Evolutionary conservation across 345 rosid genomes (phyloP).

Genomic region (Jatropha curcas): DNA sequence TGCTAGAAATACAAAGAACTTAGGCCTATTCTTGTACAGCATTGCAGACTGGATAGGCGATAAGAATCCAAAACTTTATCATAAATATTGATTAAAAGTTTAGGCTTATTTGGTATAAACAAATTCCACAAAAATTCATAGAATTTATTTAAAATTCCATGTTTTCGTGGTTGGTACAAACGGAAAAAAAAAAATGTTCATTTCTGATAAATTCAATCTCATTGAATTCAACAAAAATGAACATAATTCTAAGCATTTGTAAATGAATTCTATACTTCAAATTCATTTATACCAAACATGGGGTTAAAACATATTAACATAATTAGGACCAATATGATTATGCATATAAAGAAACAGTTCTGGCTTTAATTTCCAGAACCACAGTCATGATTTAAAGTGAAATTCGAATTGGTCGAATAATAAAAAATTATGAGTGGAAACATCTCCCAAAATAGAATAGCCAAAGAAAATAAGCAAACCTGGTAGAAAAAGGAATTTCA

Average conservation of each 20-base stretch:
- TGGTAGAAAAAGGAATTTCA: not conserved
- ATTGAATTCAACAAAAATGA: no score
- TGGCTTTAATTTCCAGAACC: not conserved
- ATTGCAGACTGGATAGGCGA: not conserved
- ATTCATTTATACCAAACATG: no score
- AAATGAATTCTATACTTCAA: no score
- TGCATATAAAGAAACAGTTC: not conserved
- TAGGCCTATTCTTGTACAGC: not conserved
- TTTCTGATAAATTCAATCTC: no score
- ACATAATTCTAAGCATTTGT: no score
- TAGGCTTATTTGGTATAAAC: no score
- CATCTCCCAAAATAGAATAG: not conserved
- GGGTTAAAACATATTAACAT: not conserved
- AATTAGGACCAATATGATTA: not conserved
- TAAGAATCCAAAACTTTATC: not conserved
- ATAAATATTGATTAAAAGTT: not conserved
- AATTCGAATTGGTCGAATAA: not conserved
- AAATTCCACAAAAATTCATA: no score
- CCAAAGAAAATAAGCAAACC: no score
- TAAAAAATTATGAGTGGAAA: not conserved
- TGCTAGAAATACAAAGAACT: not conserved
- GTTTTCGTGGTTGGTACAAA: no score
- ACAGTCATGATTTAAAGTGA: not conserved
- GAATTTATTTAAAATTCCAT: no score
- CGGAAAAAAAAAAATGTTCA: no score